These are phyloP conservation scores for Nyctanthes arbortristis DNA, from an alignment of 257 asterid genomes.

Conservation along the genomic window DNA sequence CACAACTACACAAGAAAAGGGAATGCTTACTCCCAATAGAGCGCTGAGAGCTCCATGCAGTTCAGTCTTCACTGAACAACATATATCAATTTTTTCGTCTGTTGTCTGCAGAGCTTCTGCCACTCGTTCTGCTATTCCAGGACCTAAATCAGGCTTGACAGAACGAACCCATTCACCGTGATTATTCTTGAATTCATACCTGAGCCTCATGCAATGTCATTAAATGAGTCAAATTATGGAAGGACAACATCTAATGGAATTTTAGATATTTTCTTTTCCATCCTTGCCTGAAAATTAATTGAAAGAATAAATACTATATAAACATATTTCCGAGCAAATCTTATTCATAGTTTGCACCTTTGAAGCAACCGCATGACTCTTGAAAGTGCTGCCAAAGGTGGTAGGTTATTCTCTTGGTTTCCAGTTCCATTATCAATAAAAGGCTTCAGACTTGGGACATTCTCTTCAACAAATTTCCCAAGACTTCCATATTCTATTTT, in stretches of 20 bases:
- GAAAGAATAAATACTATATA: neutral
- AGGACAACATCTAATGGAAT: neutral
- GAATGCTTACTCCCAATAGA: constrained; percentile 56
- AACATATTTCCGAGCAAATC: neutral
- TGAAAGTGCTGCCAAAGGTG: constrained; percentile 78
- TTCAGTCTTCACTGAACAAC: constrained; percentile 55
- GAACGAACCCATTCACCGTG: constrained; percentile 82
- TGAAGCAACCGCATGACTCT: constrained; percentile 77
- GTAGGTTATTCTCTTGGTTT: constrained; percentile 43
- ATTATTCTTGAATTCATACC: constrained; percentile 81
- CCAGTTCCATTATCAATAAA: constrained; percentile 41
- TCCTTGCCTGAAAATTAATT: neutral
- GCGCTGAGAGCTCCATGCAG: constrained; percentile 60
- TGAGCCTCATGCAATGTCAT: constrained; percentile 23
- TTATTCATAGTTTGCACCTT: constrained; percentile 43
- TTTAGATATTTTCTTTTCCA: neutral
- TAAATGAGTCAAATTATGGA: neutral
- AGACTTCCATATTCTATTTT: constrained; percentile 43
- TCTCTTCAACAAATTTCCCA: constrained; percentile 62
- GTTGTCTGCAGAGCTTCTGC: constrained; percentile 62
- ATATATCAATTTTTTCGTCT: constrained; percentile 50
- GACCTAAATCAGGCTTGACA: constrained; percentile 72
- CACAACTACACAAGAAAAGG: constrained; percentile 2
- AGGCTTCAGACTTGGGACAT: constrained; percentile 64
- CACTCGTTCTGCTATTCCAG: constrained; percentile 80